Base-by-base conservation (phyloP, 2,329 filamentous ascomycete genomes). In the Zasmidium angulare region DNA sequence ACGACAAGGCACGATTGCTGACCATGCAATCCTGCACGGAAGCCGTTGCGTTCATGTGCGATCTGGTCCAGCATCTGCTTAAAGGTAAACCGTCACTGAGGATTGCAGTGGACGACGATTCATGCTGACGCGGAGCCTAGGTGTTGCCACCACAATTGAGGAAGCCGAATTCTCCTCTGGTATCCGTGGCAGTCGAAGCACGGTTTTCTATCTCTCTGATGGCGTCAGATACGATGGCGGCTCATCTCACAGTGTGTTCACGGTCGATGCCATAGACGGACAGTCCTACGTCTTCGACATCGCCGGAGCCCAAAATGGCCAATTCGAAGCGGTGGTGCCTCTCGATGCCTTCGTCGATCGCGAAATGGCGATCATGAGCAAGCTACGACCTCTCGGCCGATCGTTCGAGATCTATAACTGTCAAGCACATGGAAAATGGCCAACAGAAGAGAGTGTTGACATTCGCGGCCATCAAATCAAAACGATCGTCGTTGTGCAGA, bases 31-130 rank as follows among this genome's bases (percentile, higher is more conserved):
- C 55, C 20, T 63, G 62, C 46, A 52, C 29, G 20, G 62, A 63
- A 40, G 53, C 50, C 20, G 2, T 24, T 17, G 53, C 36, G 10
- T 47, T 54, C 26, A 19, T 60, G 49, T 22, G 52, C 54, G 50
- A 61, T 43, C 46, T 63, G 11, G 54, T 36, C n/a, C 43, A 57
- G 46, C 59, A 51, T 36, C 20, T 62, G 19, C 47, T 62, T 21
- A 20, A 31, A n/a, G n/a, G n/a, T n/a, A n/a, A n/a, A n/a, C n/a
- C n/a, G n/a, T n/a, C n/a, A n/a, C n/a, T n/a, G n/a, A n/a, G n/a
- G n/a, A n/a, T n/a, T n/a, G n/a, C n/a, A n/a, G n/a, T n/a, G n/a
- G n/a, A n/a, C n/a, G n/a, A n/a, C n/a, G n/a, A n/a, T n/a, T n/a
- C n/a, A n/a, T n/a, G n/a, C n/a, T n/a, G n/a, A n/a, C n/a, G n/a